phyloP scores from a whole-genome alignment of 768 basidiomycete genomes.

The Vishniacozyma victoriae region DNA sequence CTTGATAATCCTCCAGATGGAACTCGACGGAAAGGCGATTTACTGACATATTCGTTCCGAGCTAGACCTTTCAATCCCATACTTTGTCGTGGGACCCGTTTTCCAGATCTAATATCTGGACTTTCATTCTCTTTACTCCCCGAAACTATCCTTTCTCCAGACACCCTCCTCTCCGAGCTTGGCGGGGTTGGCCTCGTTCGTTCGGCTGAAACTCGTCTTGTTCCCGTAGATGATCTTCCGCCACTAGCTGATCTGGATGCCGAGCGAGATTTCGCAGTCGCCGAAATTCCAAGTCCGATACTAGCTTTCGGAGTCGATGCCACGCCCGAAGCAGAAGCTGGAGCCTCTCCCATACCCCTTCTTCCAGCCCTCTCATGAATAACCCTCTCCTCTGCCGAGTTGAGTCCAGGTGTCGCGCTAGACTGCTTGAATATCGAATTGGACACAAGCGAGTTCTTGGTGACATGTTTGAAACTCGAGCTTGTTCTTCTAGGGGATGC shows the following conservation, averaged over 20 bases:
- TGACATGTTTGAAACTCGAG: slow-evolving; percentile 48
- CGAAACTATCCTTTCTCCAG: slow-evolving; percentile 20
- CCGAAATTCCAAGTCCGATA: slow-evolving; percentile 34
- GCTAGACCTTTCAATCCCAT: slow-evolving; percentile 41
- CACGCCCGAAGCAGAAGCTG: slow-evolving; percentile 22
- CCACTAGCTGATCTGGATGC: slow-evolving; percentile 19
- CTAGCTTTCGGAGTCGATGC: slow-evolving; percentile 28
- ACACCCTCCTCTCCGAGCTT: slow-evolving; percentile 9
- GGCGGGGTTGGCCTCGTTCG: slow-evolving; percentile 7
- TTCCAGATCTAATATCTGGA: slow-evolving; percentile 21
- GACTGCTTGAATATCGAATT: slow-evolving; percentile 47
- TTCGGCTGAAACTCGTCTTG: slow-evolving; percentile 34
- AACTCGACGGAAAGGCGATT: slow-evolving; percentile 36
- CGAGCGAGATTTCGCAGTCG: slow-evolving; percentile 22
- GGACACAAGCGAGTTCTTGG: slow-evolving; percentile 44
- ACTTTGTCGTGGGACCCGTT: slow-evolving; percentile 25
- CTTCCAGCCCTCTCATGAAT: slow-evolving; percentile 29
- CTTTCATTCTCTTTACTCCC: slow-evolving; percentile 34
- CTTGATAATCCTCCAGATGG: slow-evolving; percentile 18
- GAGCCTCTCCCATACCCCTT: slow-evolving; percentile 18
- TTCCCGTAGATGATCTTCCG: slow-evolving; percentile 11
- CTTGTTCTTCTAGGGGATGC: slow-evolving; percentile 40
- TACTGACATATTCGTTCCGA: slow-evolving; percentile 30
- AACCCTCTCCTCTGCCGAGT: slow-evolving; percentile 14
- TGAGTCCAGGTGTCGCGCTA: slow-evolving; percentile 26